Evolutionary conservation across 2,329 filamentous ascomycete genomes (phyloP).

Genomic region (Apiospora sp.): DNA sequence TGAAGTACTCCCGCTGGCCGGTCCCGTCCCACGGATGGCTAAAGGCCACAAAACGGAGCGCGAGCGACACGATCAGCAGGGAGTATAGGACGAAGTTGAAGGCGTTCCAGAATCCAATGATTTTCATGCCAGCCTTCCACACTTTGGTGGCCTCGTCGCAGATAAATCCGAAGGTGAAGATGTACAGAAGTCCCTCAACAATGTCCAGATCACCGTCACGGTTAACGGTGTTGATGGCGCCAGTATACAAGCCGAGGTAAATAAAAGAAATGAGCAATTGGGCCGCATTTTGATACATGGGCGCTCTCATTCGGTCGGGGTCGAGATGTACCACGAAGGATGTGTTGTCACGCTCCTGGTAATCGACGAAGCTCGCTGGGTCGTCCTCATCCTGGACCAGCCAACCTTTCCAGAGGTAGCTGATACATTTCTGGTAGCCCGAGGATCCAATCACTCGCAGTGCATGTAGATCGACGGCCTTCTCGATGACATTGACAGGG

Average conservation of each 20-base stretch:
- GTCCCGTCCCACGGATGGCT: conserved; percentile 61
- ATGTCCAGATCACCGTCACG: conserved; percentile 81
- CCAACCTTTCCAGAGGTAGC: conserved; percentile 94
- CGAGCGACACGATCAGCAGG: conserved; percentile 79
- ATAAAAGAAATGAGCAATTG: conserved; percentile 86
- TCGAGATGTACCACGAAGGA: conserved; percentile 85
- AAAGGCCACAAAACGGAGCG: conserved; percentile 81
- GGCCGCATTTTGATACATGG: conserved; percentile 89
- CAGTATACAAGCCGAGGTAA: conserved; percentile 86
- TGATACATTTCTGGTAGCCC: conserved; percentile 95
- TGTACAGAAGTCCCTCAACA: conserved; percentile 84
- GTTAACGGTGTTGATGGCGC: conserved; percentile 94
- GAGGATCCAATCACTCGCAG: conserved; percentile 88
- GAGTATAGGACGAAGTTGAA: conserved; percentile 88
- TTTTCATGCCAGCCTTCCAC: conserved; percentile 91
- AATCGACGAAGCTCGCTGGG: conserved; percentile 87
- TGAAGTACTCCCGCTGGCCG: conserved; percentile 68
- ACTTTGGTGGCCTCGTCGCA: conserved; percentile 89
- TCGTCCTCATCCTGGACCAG: conserved; percentile 95
- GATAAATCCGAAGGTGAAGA: conserved; percentile 91
- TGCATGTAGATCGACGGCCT: conserved; percentile 91
- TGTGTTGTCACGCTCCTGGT: conserved; percentile 80
- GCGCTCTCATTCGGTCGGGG: conserved; percentile 92
- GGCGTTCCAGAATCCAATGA: conserved; percentile 95
- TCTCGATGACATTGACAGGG: conserved; percentile 89